Evolutionary conservation across 2,329 filamentous ascomycete genomes (phyloP), one percentile per base, ranked within the genome.

Genomic region (Sordariomycetes sp.): DNA sequence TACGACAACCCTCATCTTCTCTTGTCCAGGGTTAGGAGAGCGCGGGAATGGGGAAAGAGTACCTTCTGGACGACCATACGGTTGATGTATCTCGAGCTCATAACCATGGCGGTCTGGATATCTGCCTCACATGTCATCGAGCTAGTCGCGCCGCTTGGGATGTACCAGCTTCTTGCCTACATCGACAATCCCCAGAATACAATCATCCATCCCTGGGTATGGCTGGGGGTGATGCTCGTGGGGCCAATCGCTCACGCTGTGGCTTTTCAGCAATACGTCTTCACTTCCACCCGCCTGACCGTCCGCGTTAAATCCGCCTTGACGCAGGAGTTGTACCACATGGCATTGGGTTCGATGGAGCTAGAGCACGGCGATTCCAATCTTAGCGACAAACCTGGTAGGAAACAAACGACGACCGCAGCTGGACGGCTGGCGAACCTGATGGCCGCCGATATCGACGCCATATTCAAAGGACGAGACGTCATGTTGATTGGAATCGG

Each of bases 381-480:
- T 17, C 34, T 54, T 39, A 36, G 56, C 39, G 57, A 57, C 20
- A 20, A 20, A 12, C 5, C 20, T 3, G 45, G 42, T 4, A 20
- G 59, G 52, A 61, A 67, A 48, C 62, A 67, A 50, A 67, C 65
- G 15, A 66, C 70, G 24, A 72, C 76, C 1, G 76, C 78, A 3
- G 72, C 77, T 8, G 77, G 78, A 17, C 71, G 76, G 17, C 65
- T 81, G 52, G 76, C 77, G 15, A 82, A 80, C 58, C 69, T 83
- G 56, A 81, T 82, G 77, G 76, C 78, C 10, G 77, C 77, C 32
- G 80, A 83, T 61, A 71, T 83, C 10, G 78, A 82, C 57, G 76
- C 78, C 32, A 72, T 83, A 35, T 77, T 72, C 58, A 72, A 67
- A 28, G 73, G 77, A 10, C 72, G 78, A 42, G 79, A 83, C 60